phyloP scores from a whole-genome alignment of 805 yeast genomes.

The Suhomyces faveliae region DNA sequence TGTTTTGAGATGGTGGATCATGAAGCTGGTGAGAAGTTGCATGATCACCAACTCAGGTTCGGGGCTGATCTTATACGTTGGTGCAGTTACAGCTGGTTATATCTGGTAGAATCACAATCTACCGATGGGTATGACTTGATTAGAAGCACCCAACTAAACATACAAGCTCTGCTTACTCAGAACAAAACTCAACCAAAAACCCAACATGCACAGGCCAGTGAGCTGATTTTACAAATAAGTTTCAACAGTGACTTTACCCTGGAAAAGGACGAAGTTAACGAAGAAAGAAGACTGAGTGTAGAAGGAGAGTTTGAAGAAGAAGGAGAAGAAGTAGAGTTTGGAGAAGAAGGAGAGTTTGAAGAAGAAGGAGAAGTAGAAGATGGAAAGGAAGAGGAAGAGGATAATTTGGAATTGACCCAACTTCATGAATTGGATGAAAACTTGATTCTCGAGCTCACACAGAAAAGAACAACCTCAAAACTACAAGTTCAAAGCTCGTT shows the following conservation, averaged over 20 bases:
- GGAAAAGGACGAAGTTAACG: not conserved
- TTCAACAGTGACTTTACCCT: constrained; percentile 3
- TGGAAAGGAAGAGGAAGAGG: not conserved
- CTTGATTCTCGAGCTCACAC: constrained; percentile 21
- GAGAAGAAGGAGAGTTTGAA: not conserved
- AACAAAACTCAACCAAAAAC: not conserved
- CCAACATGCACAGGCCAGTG: not conserved
- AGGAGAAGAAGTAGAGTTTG: not conserved
- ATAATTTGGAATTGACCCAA: constrained; percentile 7
- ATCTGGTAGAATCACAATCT: constrained; percentile 4
- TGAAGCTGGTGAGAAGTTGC: constrained; percentile 16
- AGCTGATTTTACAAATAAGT: constrained; percentile 5
- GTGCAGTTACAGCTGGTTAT: constrained; percentile 18
- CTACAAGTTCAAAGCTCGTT: constrained; percentile 17
- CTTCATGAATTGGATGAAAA: constrained; percentile 17
- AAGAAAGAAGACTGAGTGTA: not conserved
- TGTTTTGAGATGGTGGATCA: constrained; percentile 22
- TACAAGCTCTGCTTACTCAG: not conserved
- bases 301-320: constrained; percentile 4
- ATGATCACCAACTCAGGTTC: constrained; percentile 15
- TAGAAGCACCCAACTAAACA: not conserved
- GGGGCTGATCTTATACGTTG: constrained; percentile 23
- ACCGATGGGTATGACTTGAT: not conserved
- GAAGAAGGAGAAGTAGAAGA: constrained; percentile 1
- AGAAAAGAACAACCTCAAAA: constrained; percentile 9